These are phyloP conservation scores for Austropuccinia psidii DNA, from an alignment of 1,284 basidiomycete species.

Conservation along the genomic window DNA sequence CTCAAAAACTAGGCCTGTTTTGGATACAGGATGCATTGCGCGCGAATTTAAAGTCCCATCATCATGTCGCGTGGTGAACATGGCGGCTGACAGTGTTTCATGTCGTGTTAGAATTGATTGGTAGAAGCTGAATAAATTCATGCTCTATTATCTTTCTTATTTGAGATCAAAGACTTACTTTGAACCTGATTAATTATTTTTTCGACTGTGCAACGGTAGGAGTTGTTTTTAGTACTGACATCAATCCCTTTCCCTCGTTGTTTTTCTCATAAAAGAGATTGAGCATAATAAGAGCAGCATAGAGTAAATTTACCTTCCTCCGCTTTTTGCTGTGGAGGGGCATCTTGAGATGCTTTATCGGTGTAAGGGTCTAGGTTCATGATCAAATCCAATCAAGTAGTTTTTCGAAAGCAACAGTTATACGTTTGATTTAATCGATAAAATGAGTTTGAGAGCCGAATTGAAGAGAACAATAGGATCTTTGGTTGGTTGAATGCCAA, in stretches of 20 bases:
- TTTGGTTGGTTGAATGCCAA: too few relatives aligned
- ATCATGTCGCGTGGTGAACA: conserved; percentile 71
- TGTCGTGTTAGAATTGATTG: background rate
- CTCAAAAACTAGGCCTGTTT: conserved; percentile 50
- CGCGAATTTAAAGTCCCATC: conserved; percentile 70
- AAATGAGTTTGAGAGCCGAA: too few relatives aligned
- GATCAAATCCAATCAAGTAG: too few relatives aligned
- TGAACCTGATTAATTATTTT: conserved; percentile 10
- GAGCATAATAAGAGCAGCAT: background rate
- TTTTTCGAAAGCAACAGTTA: too few relatives aligned
- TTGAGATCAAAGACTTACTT: background rate
- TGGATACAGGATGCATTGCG: conserved; percentile 65
- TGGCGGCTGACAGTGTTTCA: conserved; percentile 51
- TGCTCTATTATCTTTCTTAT: too few relatives aligned
- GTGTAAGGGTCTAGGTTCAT: conserved; percentile 32
- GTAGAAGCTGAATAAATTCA: background rate
- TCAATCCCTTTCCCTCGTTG: background rate
- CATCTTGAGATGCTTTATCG: conserved; percentile 21
- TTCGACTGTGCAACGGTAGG: background rate
- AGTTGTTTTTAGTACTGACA: background rate
- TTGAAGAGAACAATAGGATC: too few relatives aligned
- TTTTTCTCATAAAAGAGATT: background rate
- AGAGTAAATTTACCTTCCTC: conserved; percentile 12
- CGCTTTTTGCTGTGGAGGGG: conserved; percentile 16
- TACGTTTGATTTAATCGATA: too few relatives aligned